Base-by-base conservation (phyloP, 2,329 filamentous ascomycete genomes). In the Rutstroemia sp. region DNA sequence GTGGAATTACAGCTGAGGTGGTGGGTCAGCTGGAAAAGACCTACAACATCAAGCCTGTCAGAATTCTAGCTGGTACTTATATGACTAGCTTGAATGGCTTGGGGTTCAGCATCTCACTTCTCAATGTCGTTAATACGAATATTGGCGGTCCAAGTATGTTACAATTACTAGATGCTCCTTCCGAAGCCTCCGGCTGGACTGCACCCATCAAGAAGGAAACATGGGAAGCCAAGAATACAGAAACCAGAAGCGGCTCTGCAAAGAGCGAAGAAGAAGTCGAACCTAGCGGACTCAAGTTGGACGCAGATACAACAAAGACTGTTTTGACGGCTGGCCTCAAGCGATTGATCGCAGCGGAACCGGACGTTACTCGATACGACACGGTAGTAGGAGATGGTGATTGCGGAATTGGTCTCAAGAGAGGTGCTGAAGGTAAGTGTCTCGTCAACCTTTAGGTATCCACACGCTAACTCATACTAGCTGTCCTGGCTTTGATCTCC, bases 371-470 rank as follows among this genome's bases (percentile, higher is more conserved):
- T 10, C 79, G 74, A 54, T 88, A 79, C 67, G 86, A 88, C 67
- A 87, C 84, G 2, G 80, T 87, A 41, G 85, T 88, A 52, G 86
- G 86, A 34, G 86, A 89, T 66, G 86, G 86, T 34, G 86, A 89
- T 70, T 88, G 85, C 66, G 86, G 86, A 14, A 80, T 86, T 42
- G 84, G 83, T 21, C 74, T 89, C 44, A 85, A 85, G 70, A 79
- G 85, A 54, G 85, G 85, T 21, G 85, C 85, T n/a, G 82, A 88
- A 74, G 72, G 65, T 69, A 64, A 58, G 60, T 61, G 9, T 30
- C 5, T 27, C 10, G 44, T 23, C 44, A 37, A 21, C 19, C 8
- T 25, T 46, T 21, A 18, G 14, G n/a, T 49, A 12, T 50, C n/a
- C 23, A 6, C 4, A 44, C 23, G 4, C 19, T 53, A 45, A 44